These are phyloP conservation scores for Psidium guajava DNA, from an alignment of 345 rosid genomes.

Conservation along the genomic window DNA sequence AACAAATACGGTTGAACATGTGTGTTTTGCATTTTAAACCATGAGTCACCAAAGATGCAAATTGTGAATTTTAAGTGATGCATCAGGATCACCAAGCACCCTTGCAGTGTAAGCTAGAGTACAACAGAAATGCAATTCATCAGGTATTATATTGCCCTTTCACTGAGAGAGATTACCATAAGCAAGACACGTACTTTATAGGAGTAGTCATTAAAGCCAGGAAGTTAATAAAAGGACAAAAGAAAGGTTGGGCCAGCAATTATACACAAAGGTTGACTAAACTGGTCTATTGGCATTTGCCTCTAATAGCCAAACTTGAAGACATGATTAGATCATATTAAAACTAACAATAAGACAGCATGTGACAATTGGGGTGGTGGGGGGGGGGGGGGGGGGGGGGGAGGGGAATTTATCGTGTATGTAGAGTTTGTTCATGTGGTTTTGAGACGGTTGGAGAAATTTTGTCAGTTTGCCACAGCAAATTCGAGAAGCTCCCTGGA, in stretches of 20 bases:
- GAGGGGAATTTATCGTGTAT: neutral
- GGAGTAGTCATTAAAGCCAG: neutral
- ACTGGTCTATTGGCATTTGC: neutral
- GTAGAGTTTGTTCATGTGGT: neutral
- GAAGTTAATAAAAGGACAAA: neutral
- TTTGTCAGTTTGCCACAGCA: neutral
- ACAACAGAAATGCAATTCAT: neutral
- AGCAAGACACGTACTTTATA: neutral
- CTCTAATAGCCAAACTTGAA: neutral
- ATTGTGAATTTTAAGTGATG: neutral
- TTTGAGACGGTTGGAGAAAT: neutral
- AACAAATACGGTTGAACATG: neutral
- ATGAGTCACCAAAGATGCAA: neutral
- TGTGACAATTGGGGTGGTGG: neutral
- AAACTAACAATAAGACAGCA: neutral
- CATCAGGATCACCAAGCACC: neutral
- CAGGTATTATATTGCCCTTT: neutral
- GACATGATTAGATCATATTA: neutral
- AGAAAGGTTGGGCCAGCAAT: neutral
- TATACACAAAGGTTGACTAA: neutral
- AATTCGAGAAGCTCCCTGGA: neutral
- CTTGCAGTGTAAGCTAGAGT: neutral
- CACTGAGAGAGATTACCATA: neutral
- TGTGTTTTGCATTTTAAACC: neutral
- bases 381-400: neutral